phyloP scores from a whole-genome alignment of 2,329 filamentous ascomycete species.

The Diaporthe sp. region DNA sequence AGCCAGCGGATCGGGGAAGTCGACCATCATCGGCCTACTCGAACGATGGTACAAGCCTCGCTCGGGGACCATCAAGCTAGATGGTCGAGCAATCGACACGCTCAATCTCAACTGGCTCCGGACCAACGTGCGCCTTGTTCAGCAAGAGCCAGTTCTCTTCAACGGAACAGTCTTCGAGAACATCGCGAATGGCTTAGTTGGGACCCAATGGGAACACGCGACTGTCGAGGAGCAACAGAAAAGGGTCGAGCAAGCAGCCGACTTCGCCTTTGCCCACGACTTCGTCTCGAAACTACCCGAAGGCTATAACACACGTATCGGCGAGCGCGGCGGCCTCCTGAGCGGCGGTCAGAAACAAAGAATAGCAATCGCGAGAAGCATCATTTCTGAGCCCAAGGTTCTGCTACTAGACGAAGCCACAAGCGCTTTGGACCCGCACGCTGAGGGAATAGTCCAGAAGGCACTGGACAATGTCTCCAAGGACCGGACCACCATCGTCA shows the following conservation, averaged over 20 bases:
- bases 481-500: constrained; percentile 73
- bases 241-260: constrained; percentile 74
- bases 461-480: constrained; percentile 57
- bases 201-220: constrained; percentile 56
- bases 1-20: constrained; percentile 62
- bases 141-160: constrained; percentile 57
- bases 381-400: constrained; percentile 27
- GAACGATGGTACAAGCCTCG: constrained; percentile 66
- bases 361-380: constrained; percentile 59
- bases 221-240: constrained; percentile 60
- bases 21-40: constrained; percentile 62
- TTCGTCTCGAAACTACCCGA: constrained; percentile 76
- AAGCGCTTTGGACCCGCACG: constrained; percentile 70
- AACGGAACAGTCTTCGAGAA: constrained; percentile 63
- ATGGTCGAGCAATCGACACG: constrained; percentile 46
- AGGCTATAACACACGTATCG: constrained; percentile 76
- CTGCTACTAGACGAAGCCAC: constrained; percentile 68
- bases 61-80: constrained; percentile 48
- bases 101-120: constrained; percentile 51
- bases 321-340: constrained; percentile 70
- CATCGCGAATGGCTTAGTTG: constrained; percentile 63
- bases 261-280: constrained; percentile 78
- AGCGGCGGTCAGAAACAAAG: constrained; percentile 81
- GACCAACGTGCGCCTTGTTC: constrained; percentile 50
- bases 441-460: constrained; percentile 65